Evolutionary conservation across 2,329 filamentous ascomycete genomes (phyloP), one percentile per base, ranked within the genome.

Genomic region (Alternaria gaisen): DNA sequence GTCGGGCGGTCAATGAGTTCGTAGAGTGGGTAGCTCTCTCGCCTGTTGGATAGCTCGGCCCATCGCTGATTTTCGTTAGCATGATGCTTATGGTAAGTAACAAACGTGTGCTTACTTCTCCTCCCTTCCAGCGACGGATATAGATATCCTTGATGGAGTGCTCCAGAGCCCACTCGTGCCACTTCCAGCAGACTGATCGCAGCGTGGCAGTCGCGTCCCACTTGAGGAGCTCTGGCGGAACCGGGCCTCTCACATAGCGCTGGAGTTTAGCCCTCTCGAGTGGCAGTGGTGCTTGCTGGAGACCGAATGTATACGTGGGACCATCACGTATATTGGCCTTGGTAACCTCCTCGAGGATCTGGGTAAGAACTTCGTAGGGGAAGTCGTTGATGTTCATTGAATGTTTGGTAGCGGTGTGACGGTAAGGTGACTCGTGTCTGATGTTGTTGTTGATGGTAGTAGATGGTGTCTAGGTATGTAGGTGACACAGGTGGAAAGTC

Each of bases 151-250:
- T 81, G 69, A 86, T 74, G 59, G 83, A 81, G 72, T 84, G 84
- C 40, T 79, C 77, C 61, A 85, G 71, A 20, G 83, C 80, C 84
- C 84, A 86, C 53, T 84, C 78, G 68, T 85, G 84, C 84, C 84
- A 86, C 61, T 72, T 68, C 56, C 77, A 77, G 75, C 82, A 84
- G 28, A 84, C 83, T 14, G 81, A 79, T 42, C 84, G 81, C 52
- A 86, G 80, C 16, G 80, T 75, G 32, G 78, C 73, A 24, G 82
- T 83, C 34, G 83, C 78, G 63, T 84, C 82, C 84, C 84, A 86
- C 62, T 81, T 80, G 50, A 85, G 76, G 53, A 83, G 79, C 70
- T 85, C 83, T 40, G 83, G 79, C 10, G 82, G 83, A 16, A 85
- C 76, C 16, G 82, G 82, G 11, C 84, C 84, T 61, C 83, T 80